These are phyloP conservation scores for Mycena citricolor DNA, from an alignment of 1,284 basidiomycete species.

Conservation along the genomic window DNA sequence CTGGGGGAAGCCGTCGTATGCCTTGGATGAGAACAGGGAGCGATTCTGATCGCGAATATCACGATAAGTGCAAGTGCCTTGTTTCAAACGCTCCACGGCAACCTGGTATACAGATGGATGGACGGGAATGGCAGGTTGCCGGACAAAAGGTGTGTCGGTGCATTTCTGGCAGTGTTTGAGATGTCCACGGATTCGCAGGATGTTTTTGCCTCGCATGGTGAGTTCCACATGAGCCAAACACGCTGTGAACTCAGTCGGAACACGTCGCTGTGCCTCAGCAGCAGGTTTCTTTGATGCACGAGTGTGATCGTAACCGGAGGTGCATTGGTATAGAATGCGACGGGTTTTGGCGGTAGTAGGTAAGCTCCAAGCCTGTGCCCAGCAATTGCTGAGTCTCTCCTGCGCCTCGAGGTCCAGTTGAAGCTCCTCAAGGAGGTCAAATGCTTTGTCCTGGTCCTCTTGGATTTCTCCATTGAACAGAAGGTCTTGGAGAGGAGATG, in stretches of 20 bases:
- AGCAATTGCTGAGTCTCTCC: too few species aligned
- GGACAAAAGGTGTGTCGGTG: not conserved
- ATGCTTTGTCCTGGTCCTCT: too few species aligned
- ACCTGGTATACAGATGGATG: not conserved
- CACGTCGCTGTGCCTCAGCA: too few species aligned
- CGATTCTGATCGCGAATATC: not conserved
- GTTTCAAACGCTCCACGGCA: not conserved
- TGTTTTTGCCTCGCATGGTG: not conserved
- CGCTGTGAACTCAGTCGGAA: not conserved
- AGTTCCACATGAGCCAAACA: conserved; percentile 2
- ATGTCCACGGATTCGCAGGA: not conserved
- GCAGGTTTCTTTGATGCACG: not conserved
- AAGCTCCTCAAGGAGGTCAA: too few species aligned
- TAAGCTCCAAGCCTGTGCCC: too few species aligned
- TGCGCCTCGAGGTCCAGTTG: too few species aligned
- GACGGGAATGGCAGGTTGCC: not conserved
- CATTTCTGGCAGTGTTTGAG: not conserved
- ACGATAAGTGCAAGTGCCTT: not conserved
- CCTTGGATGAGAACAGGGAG: too few species aligned
- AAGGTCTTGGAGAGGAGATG: too few species aligned
- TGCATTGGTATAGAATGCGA: too few species aligned
- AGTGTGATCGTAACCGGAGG: conserved; percentile 1
- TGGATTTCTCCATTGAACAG: too few species aligned
- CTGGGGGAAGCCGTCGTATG: too few species aligned
- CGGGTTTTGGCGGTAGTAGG: too few species aligned